These are phyloP conservation scores for Leccinum sublutescens DNA, from an alignment of 768 basidiomycete species.

Conservation along the genomic window DNA sequence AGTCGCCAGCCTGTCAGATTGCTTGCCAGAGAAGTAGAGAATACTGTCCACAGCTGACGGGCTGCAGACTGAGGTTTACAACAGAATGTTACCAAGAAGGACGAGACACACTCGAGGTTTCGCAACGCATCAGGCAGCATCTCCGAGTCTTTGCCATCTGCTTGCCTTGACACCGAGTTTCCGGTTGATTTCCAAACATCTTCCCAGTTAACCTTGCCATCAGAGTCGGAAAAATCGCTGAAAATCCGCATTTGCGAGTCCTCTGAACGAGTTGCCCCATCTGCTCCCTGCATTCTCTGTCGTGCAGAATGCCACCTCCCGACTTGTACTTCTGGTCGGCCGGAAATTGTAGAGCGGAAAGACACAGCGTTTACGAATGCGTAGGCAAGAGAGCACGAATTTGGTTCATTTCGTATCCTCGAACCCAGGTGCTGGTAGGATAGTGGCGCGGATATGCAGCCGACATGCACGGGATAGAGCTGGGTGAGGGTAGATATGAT, in stretches of 20 bases:
- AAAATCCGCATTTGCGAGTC: constrained; percentile 4
- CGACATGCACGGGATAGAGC: constrained; percentile 45
- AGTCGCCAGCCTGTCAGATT: constrained; percentile 54
- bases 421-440: constrained; percentile 20
- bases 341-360: constrained; percentile 66
- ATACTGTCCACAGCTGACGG: constrained; percentile 29
- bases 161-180: not conserved
- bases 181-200: constrained; percentile 44
- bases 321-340: constrained; percentile 57
- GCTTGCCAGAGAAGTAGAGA: constrained; percentile 55
- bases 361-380: constrained; percentile 40
- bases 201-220: constrained; percentile 44
- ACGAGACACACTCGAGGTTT: constrained; percentile 25
- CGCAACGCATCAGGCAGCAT: constrained; percentile 41
- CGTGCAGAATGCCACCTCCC: constrained; percentile 68
- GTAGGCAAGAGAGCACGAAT: constrained; percentile 62
- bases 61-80: constrained; percentile 11
- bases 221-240: constrained; percentile 1
- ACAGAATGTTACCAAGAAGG: not conserved
- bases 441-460: constrained; percentile 60
- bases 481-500: constrained; percentile 41
- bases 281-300: constrained; percentile 19
- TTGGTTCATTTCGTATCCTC: constrained; percentile 17
- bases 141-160: constrained; percentile 1
- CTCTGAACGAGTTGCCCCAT: not conserved